Evolutionary conservation across 768 basidiomycete species (phyloP).

Genomic region (Mycena sanguinolenta): DNA sequence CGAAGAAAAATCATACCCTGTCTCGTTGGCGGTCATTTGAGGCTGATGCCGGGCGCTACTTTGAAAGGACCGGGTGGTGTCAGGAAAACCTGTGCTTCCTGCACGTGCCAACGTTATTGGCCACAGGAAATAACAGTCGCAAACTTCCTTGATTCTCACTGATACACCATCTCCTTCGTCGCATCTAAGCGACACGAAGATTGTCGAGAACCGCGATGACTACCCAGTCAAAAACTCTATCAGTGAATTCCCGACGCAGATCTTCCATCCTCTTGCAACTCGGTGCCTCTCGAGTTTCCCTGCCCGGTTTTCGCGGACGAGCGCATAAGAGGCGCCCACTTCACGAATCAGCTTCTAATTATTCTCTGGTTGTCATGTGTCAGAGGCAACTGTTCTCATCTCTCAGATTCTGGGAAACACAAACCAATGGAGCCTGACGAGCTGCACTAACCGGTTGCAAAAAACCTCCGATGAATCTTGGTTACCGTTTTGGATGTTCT

Average conservation of each 20-base stretch:
- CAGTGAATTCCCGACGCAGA: not conserved
- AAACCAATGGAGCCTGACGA: not conserved
- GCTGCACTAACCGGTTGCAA: not conserved
- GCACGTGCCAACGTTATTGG: not conserved
- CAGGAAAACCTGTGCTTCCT: not conserved
- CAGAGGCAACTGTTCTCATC: not conserved
- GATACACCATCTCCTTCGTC: constrained; percentile 7
- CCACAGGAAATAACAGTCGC: not conserved
- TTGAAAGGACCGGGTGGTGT: not conserved
- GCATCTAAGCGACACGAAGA: constrained; percentile 6
- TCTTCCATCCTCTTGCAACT: not conserved
- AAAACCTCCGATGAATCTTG: not conserved
- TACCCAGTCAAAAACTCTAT: constrained; percentile 10
- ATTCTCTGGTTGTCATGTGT: not conserved
- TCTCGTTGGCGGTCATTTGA: constrained; percentile 22
- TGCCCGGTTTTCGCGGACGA: not conserved
- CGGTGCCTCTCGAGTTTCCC: not conserved
- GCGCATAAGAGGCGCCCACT: not conserved
- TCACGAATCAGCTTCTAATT: not conserved
- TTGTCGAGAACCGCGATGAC: not conserved
- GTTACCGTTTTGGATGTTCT: not conserved
- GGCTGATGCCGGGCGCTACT: not conserved
- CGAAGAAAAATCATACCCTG: not conserved
- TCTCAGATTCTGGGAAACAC: not conserved
- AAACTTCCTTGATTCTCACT: not conserved